A percentile compares a stretch with the other conserved stretches of the same genome.
Conservation (phyloP, 192 early-diverging fungal species). For the Chytriomyces sp. region DNA sequence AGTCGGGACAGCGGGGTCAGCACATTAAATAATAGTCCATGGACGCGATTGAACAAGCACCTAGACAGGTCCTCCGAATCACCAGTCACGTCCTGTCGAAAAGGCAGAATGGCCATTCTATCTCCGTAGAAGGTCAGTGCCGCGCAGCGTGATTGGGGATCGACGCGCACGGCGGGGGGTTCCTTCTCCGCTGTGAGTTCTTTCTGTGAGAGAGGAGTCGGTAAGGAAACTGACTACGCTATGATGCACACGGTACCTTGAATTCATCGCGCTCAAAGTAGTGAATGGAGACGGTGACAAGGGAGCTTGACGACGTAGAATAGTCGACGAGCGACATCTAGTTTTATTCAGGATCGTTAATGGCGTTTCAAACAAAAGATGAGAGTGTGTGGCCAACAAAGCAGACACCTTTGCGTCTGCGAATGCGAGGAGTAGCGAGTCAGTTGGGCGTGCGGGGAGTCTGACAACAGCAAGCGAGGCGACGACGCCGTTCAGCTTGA, state of each 20-base stretch:
- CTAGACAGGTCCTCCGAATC: constrained; percentile 63
- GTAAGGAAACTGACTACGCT: not conserved
- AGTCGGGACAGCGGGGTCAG: not conserved
- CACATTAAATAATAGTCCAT: not conserved
- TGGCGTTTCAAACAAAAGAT: not conserved
- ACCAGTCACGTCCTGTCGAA: constrained; percentile 61
- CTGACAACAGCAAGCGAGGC: constrained; percentile 71
- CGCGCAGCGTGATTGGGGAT: constrained; percentile 88
- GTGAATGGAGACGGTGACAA: constrained; percentile 94
- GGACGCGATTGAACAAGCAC: constrained; percentile 28
- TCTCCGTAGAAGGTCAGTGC: constrained; percentile 86
- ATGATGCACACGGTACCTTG: constrained; percentile 54
- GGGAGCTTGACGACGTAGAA: constrained; percentile 67
- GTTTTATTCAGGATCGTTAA: constrained; percentile 16
- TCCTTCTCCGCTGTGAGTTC: constrained; percentile 67
- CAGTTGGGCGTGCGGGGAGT: constrained; percentile 59
- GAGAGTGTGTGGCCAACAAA: not conserved
- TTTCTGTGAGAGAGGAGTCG: constrained; percentile 45
- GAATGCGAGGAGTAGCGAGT: constrained; percentile 77
- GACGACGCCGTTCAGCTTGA: constrained; percentile 69
- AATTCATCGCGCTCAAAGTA: constrained; percentile 94
- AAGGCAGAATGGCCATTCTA: constrained; percentile 86
- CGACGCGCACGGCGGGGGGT: constrained; percentile 68
- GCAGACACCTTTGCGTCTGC: constrained; percentile 77
- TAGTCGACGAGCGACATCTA: constrained; percentile 93